phyloP scores from a whole-genome alignment of 306 rosid genomes.

The Medicago truncatula region DNA sequence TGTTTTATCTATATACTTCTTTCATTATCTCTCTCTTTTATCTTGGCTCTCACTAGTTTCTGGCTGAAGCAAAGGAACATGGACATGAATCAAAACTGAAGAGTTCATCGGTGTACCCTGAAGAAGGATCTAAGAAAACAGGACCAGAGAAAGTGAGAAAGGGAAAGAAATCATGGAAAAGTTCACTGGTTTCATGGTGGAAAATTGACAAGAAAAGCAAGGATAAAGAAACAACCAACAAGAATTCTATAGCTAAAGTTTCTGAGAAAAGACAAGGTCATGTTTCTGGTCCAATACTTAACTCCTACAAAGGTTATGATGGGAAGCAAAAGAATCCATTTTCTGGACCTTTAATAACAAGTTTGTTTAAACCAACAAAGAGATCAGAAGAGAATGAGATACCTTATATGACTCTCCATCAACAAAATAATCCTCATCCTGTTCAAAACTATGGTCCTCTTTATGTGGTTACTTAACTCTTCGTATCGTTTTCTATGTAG shows the following conservation, averaged over 20 bases:
- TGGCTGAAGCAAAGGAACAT: constrained; percentile 77
- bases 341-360: constrained; percentile 64
- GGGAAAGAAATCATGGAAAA: constrained; percentile 77
- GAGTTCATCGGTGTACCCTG: constrained; percentile 50
- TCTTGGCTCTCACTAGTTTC: constrained; percentile 56
- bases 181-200: constrained; percentile 70
- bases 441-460: constrained; percentile 66
- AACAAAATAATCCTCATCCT: constrained; percentile 46
- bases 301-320: constrained; percentile 27
- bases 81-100: constrained; percentile 50
- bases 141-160: constrained; percentile 48
- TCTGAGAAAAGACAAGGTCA: constrained; percentile 45
- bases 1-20: too few relatives aligned
- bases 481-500: not conserved
- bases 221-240: constrained; percentile 36
- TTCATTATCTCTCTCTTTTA: not conserved
- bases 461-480: constrained; percentile 63
- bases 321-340: constrained; percentile 45
- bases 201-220: constrained; percentile 61
- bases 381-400: constrained; percentile 48
- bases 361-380: constrained; percentile 58
- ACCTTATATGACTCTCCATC: constrained; percentile 60
- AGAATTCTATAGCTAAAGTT: constrained; percentile 34
- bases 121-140: constrained; percentile 47
- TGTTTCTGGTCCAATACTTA: constrained; percentile 72